Base-by-base conservation (phyloP, 2,329 filamentous ascomycete species). In the Penicillium corylophilum region DNA sequence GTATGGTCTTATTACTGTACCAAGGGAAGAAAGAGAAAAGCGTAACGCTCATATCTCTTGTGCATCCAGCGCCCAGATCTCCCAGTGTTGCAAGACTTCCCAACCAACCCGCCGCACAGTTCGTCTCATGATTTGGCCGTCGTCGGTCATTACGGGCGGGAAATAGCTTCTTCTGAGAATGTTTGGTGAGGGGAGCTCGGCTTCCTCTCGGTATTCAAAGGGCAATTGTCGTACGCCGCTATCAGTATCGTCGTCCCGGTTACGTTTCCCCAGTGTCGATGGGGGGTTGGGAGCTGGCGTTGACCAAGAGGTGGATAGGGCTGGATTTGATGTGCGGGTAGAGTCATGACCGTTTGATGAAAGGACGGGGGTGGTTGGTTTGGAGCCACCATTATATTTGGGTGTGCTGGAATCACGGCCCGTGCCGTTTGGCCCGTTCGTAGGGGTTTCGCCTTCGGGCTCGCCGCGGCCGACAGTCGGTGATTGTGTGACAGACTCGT, bases 11-110 rank as follows among this genome's bases (percentile, higher is more conserved):
- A n/a, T n/a, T n/a, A n/a, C n/a, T n/a, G 18, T 13, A 22, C 10
- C 16, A 13, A 20, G 18, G 2, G 3, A 3, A 18, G n/a, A 16
- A n/a, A 38, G 7, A 7, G n/a, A 38, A 38, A 38, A 18, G 35
- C 12, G 26, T 10, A 13, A 13, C 13, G 16, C 5, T 51, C 44
- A 57, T 31, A 63, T 60, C 44, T 76, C 73, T 59, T 72, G 67
- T 6, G 68, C 60, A 57, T 77, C 74, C 54, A 75, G 59, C 7
- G 65, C 69, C 73, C 73, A 77, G 16, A 77, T 71, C 50, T 75
- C 74, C 68, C 73, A 75, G 38, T 73, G 54, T 46, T 71, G 67
- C 13, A 76, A 56, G 5, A 72, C 68, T 5, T 75, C 71, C 70
- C 72, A 74, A 5, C 66, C 65, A 7, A 73, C 70, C 20, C 70